A percentile compares a stretch with the other conserved stretches of the same genome.
Conservation (phyloP, 1,284 basidiomycete species). For the Mixia osmundae region DNA sequence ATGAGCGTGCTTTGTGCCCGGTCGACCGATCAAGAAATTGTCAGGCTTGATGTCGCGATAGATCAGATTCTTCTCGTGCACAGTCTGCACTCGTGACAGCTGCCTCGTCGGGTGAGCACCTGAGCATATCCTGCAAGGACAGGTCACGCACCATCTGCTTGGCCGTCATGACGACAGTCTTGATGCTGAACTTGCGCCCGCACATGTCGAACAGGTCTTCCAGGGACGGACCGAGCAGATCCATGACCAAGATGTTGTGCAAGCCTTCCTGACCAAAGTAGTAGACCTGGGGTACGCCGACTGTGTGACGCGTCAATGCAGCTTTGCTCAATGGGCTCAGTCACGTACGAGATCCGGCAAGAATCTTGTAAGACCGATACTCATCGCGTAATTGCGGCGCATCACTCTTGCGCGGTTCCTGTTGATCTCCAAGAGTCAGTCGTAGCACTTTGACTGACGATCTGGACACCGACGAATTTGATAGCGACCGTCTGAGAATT, state of each 20-base stretch:
- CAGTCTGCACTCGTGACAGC: slow-evolving; percentile 74
- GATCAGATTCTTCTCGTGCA: slow-evolving; percentile 91
- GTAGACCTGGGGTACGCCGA: slow-evolving; percentile 82
- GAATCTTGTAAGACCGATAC: slow-evolving; percentile 88
- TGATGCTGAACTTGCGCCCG: slow-evolving; percentile 74
- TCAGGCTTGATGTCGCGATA: slow-evolving; percentile 96
- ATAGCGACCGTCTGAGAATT: slow-evolving; percentile 91
- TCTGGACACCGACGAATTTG: slow-evolving; percentile 57
- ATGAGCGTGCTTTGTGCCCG: slow-evolving; percentile 64
- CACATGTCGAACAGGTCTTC: slow-evolving; percentile 96
- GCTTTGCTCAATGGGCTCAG: slow-evolving; percentile 2
- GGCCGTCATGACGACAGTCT: slow-evolving; percentile 91
- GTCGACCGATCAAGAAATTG: slow-evolving; percentile 82
- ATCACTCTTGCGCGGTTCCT: slow-evolving; percentile 90
- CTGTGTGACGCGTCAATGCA: slow-evolving; percentile 29
- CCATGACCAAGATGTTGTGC: slow-evolving; percentile 90
- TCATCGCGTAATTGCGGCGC: slow-evolving; percentile 89
- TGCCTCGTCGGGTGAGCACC: slow-evolving; percentile 19
- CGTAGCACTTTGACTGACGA: neutral
- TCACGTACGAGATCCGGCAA: slow-evolving; percentile 66
- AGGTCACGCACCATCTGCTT: slow-evolving; percentile 59
- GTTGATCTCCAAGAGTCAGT: slow-evolving; percentile 11
- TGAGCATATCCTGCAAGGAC: neutral
- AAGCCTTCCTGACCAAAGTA: slow-evolving; percentile 95
- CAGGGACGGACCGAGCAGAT: slow-evolving; percentile 72